Conservation (phyloP, 768 basidiomycete species). For the Tulasnella calospora region DNA sequence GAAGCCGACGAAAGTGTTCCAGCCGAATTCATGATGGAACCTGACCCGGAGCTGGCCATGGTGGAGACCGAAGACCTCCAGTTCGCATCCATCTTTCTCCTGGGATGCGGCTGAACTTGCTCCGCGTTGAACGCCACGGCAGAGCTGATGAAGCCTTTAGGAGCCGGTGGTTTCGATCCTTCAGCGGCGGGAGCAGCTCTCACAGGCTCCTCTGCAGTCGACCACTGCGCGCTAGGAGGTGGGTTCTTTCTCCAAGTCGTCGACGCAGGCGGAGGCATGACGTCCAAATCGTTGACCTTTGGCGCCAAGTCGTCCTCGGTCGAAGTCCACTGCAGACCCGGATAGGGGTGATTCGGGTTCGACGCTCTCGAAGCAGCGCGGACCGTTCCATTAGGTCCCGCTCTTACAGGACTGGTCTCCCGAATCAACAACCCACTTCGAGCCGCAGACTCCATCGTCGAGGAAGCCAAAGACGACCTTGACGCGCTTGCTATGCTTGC, state of each 20-base stretch:
- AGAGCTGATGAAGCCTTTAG: not conserved
- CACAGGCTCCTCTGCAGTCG: not conserved
- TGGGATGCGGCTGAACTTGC: not conserved
- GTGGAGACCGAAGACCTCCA: slow-evolving; percentile 14
- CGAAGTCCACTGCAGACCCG: not conserved
- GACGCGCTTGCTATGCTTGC: slow-evolving; percentile 2
- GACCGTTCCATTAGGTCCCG: not conserved
- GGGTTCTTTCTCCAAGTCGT: not conserved
- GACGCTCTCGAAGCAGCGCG: not conserved
- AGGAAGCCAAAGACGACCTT: not conserved
- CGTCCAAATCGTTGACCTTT: slow-evolving; percentile 2
- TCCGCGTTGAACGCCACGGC: not conserved
- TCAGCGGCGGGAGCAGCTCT: not conserved
- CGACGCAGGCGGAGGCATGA: not conserved
- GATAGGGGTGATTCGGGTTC: not conserved
- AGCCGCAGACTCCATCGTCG: not conserved
- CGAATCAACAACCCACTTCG: not conserved
- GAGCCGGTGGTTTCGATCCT: not conserved
- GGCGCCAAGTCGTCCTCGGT: slow-evolving; percentile 12
- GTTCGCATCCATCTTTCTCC: not conserved
- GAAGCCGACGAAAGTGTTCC: slow-evolving; percentile 4
- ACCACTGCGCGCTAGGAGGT: not conserved
- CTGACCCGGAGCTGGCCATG: not conserved
- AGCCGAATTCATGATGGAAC: not conserved
- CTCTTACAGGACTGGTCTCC: not conserved